These are phyloP conservation scores for Phytophthora sp. DNA, from an alignment of 352 stramenopile genomes.

Conservation along the genomic window DNA sequence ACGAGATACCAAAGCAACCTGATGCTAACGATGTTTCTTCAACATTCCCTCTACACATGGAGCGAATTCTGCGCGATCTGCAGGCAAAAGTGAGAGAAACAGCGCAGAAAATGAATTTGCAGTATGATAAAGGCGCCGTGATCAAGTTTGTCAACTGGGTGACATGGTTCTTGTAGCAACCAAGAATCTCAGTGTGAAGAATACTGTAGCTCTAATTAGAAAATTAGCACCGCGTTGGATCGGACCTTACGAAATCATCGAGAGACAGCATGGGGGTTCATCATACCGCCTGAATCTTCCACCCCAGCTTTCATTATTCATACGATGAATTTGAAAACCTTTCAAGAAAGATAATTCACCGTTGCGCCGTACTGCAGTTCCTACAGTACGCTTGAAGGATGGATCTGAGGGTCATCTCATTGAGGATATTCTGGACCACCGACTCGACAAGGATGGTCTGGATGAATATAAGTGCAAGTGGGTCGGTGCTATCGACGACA, in stretches of 20 bases:
- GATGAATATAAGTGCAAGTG: constrained; percentile 9
- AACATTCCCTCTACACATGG: background rate
- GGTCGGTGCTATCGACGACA: constrained; percentile 1
- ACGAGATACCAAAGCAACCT: background rate
- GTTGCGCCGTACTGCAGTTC: background rate
- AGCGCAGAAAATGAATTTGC: background rate
- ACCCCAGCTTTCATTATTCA: background rate
- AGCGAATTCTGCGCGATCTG: background rate
- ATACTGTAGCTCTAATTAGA: background rate
- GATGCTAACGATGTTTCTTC: background rate
- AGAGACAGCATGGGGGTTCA: background rate
- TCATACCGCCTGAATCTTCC: background rate
- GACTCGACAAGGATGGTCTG: background rate
- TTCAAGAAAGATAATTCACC: background rate
- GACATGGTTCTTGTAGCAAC: background rate
- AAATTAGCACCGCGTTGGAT: background rate
- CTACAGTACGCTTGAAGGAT: constrained; percentile 3
- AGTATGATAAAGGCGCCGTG: background rate
- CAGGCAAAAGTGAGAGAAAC: background rate
- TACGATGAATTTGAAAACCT: background rate
- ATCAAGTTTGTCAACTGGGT: background rate
- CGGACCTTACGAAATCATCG: background rate
- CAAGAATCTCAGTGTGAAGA: background rate
- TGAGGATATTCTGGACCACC: background rate
- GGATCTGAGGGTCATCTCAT: constrained; percentile 1